Conservation (phyloP, 2,329 filamentous ascomycete species). For the Penicillium sp. region DNA sequence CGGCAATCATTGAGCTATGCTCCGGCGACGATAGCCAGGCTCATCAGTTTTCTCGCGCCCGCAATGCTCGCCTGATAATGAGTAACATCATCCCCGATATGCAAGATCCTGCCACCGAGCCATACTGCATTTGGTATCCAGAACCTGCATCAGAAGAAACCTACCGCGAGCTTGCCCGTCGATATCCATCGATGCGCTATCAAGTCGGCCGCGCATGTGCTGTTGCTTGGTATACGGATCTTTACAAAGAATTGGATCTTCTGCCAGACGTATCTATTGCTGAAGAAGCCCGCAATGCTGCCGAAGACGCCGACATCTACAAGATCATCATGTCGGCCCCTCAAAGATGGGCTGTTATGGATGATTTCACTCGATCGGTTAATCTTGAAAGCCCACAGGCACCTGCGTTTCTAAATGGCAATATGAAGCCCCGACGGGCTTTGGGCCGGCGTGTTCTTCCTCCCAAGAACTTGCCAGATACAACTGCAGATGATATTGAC, state of each 20-base stretch:
- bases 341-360: slow-evolving; percentile 15
- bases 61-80: slow-evolving; percentile 20
- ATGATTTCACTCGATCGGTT: slow-evolving; percentile 17
- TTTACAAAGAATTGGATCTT: slow-evolving; percentile 20
- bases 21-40: slow-evolving; percentile 8
- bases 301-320: slow-evolving; percentile 13
- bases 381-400: slow-evolving; percentile 3
- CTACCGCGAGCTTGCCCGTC: slow-evolving; percentile 32
- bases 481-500: slow-evolving; percentile 13
- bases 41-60: slow-evolving; percentile 9
- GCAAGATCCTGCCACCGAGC: slow-evolving; percentile 21
- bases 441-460: slow-evolving; percentile 5
- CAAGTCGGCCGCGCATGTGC: slow-evolving; percentile 23
- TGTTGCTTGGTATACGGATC: slow-evolving; percentile 15
- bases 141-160: slow-evolving; percentile 39
- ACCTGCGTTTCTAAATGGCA: slow-evolving; percentile 11
- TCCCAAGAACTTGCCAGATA: slow-evolving; percentile 6
- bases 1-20: slow-evolving; percentile 11
- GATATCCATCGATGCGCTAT: slow-evolving; percentile 29
- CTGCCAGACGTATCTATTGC: slow-evolving; percentile 20
- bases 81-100: slow-evolving; percentile 30
- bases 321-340: slow-evolving; percentile 10
- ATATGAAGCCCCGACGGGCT: slow-evolving; percentile 17
- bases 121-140: slow-evolving; percentile 48
- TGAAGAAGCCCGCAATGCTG: slow-evolving; percentile 18